Evolutionary conservation across 2,329 filamentous ascomycete genomes (phyloP), one percentile per base, ranked within the genome.

Genomic region (Sporothrix euskadiensis): DNA sequence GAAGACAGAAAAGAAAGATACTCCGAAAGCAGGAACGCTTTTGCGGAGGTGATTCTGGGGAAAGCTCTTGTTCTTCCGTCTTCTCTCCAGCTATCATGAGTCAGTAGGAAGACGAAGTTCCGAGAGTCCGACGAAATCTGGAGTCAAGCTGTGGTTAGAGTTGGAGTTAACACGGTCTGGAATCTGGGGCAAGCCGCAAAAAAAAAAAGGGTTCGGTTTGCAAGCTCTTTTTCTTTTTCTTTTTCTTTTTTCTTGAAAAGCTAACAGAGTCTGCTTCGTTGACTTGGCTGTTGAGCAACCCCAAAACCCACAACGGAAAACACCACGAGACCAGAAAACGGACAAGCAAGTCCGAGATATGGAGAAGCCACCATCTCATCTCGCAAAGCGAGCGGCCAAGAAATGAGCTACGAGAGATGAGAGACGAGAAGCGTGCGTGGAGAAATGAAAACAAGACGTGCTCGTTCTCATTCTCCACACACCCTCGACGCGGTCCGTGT

Each of bases 91-190:
- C 35, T 26, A 26, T 65, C 35, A 44, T 26, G 59, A 65, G 35
- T 65, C 59, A 44, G 59, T 19, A 44, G 59, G 35, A 26, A 41
- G 59, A 26, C 59, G n/a, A 65, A n/a, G 16, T 65, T 65, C 59
- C 35, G 35, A 63, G 14, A 44, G 39, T 16, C 59, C 59, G 39
- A 65, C 26, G 14, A 65, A 66, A 30, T 47, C 39, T 30, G 39
- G 61, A 66, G 61, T 47, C n/a, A 14, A n/a, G 10, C 12, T 57
- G 16, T 7, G 22, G 57, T 22, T n/a, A 32, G 49, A 54, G 49
- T 54, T 54, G 49, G 49, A 54, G 49, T 54, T 16, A 9, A 19
- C 19, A 26, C 41, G 19, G n/a, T 26, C 61, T 65, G 39, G 39
- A 47, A 65, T 44, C 39, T 66, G 61, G 39, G 61, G 61, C n/a